phyloP scores from a whole-genome alignment of 2,329 filamentous ascomycete species.

The Epichloe coenophiala region DNA sequence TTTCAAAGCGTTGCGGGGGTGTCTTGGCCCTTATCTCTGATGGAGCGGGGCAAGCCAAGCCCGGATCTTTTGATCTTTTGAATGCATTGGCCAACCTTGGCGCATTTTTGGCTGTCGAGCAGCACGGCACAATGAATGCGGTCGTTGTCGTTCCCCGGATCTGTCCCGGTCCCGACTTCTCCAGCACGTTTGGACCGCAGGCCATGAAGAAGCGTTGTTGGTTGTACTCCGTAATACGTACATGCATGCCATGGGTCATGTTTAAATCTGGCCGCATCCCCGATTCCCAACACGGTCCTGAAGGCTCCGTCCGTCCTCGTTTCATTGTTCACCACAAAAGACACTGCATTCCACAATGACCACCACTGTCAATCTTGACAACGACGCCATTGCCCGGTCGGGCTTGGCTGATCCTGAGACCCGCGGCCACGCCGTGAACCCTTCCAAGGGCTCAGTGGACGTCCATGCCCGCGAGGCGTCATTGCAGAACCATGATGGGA shows the following conservation, averaged over 20 bases:
- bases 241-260: no score
- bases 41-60: no score
- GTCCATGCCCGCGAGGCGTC: constrained; percentile 7
- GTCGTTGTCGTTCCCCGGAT: background rate
- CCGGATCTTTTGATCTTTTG: constrained; percentile 7
- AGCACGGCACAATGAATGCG: background rate
- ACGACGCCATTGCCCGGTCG: constrained; percentile 21
- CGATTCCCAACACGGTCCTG: no score
- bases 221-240: no score
- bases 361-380: constrained; percentile 21
- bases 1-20: no score
- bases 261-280: no score
- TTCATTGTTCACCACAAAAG: no score
- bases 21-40: no score
- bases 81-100: background rate
- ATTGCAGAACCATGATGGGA: constrained; percentile 9
- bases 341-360: constrained; percentile 16
- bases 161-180: background rate
- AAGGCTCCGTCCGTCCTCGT: no score
- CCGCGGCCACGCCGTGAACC: constrained; percentile 13
- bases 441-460: constrained; percentile 18
- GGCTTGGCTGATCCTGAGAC: constrained; percentile 20
- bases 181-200: no score
- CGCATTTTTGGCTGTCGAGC: background rate
- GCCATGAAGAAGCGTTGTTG: no score